Base-by-base conservation (phyloP, 164 flowering plant genomes). In the Dillenia suffruticosa region DNA sequence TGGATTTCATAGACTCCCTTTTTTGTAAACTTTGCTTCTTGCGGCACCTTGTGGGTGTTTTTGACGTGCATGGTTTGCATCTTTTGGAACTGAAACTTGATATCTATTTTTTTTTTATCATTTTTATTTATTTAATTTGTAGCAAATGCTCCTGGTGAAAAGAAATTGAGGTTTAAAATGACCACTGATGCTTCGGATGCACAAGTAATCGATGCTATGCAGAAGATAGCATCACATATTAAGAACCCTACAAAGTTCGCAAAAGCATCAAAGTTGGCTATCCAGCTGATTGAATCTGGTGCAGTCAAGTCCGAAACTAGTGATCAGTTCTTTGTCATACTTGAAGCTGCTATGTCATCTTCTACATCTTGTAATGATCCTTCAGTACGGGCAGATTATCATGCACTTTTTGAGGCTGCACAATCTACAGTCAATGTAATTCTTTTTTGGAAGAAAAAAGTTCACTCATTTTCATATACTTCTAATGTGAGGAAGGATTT, bases 241-340 rank as follows among this genome's bases (percentile, higher is more conserved):
- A 80, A 65, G 77, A 89, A 76, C 62, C 81, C 83, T 10, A 48
- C 82, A 13, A 94, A 90, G 72, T 84, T 94, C 50, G 61, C 77
- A 43, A 94, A 94, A 80, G 98, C 97, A 58, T 85, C 98, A 9
- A 94, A 94, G 81, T 95, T 94, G 71, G 97, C 97, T 11, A 68
- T 90, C 59, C 98, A 89, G 79, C 76, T 94, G 62, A 78, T 94
- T 72, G 81, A 84, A 74, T 91, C 98, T 47, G 96, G 92, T 44
- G 91, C 91, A 71, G 83, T 90, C 19, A 91, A 80, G 74, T 78
- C 84, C 47, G 85, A 71, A 63, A 89, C 87, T 49, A 67, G 81
- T 60, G 85, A 77, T 72, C 76, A 85, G 63, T 94, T 91, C 74
- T 77, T 89, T 73, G 79, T 84, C 5, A 81, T 94, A 61, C 80